A percentile compares a stretch with the other conserved stretches of the same genome.
phyloP scores from a whole-genome alignment of 306 rosid species.

The Quercus aquifolioides region DNA sequence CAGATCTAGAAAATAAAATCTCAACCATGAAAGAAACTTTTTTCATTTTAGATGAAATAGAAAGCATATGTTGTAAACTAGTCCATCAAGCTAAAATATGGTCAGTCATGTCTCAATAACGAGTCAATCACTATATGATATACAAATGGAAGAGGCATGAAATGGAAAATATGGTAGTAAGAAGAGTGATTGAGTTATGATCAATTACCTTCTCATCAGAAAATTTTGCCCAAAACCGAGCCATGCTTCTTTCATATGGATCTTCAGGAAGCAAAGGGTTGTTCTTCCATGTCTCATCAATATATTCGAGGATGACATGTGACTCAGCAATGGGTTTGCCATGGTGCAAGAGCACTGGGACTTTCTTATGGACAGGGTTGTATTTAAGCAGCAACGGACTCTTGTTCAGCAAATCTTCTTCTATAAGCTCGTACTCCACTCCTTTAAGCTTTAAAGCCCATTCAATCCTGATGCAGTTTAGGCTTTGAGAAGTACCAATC shows the following conservation, averaged over 20 bases:
- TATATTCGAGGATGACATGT: slow-evolving; percentile 46
- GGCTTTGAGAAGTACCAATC: slow-evolving; percentile 32
- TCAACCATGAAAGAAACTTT: no score
- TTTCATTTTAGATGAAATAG: no score
- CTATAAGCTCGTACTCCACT: slow-evolving; percentile 37
- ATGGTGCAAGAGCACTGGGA: slow-evolving; percentile 38
- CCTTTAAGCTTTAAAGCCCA: slow-evolving; percentile 52
- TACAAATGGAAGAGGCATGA: no score
- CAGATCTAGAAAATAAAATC: no score
- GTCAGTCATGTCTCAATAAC: neutral
- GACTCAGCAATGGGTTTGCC: slow-evolving; percentile 38
- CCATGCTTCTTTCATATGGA: slow-evolving; percentile 29
- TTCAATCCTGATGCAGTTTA: slow-evolving; percentile 37
- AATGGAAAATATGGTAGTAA: neutral
- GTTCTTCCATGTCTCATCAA: slow-evolving; percentile 53
- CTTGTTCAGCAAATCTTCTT: slow-evolving; percentile 39
- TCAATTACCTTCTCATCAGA: slow-evolving; percentile 42
- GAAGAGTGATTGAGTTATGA: neutral
- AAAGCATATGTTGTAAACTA: neutral
- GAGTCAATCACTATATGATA: neutral
- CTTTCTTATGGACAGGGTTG: slow-evolving; percentile 51
- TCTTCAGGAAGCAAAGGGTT: slow-evolving; percentile 35
- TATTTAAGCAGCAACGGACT: slow-evolving; percentile 41
- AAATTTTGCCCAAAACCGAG: slow-evolving; percentile 52
- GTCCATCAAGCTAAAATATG: neutral